Evolutionary conservation across 306 rosid species (phyloP), one percentile per base, ranked within the genome.

Genomic region (Sesbania bispinosa): DNA sequence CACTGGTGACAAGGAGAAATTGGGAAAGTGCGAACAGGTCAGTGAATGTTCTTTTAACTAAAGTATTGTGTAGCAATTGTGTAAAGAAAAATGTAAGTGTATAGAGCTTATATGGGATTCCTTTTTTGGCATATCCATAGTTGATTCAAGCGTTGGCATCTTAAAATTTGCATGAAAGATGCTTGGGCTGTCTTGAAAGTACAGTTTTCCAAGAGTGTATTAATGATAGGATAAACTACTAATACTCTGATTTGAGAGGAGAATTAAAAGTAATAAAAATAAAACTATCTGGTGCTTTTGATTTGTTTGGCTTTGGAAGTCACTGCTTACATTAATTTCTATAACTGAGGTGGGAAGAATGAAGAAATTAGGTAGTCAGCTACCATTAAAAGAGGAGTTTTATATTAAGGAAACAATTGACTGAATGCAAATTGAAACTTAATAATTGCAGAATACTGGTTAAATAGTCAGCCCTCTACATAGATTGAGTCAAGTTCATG

Each of bases 21-120:
- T 94, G 64, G 97, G 98, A 32, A 94, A 83, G 83, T 94, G 98
- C 50, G 97, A 94, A 85, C 90, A 89, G 98, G 98, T 94, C 58
- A 47, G 82, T 46, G 38, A 68, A 69, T 78, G 46, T 81, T 72
- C 30, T 73, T 62, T 70, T 71, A 47, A 39, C 64, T 39, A 62
- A 51, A 60, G 38, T 64, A 46, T 66, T 58, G 29, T 60, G 19
- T 54, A 42, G 19, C 70, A 45, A 10, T 66, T 62, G 39, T 62
- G 43, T n/a, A 46, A 29, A 24, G 69, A 66, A 42, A 62, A 15
- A 59, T 41, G 32, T 48, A 35, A 21, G 46, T 16, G 35, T 70
- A 47, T 76, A 71, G 35, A 78, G 48, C 62, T 41, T 62, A 19
- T 26, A 33, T 10, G 21, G 20, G 27, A 24, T 80, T 32, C 54